Conservation (phyloP, 1,284 basidiomycete genomes). For the Tilletia setariae region DNA sequence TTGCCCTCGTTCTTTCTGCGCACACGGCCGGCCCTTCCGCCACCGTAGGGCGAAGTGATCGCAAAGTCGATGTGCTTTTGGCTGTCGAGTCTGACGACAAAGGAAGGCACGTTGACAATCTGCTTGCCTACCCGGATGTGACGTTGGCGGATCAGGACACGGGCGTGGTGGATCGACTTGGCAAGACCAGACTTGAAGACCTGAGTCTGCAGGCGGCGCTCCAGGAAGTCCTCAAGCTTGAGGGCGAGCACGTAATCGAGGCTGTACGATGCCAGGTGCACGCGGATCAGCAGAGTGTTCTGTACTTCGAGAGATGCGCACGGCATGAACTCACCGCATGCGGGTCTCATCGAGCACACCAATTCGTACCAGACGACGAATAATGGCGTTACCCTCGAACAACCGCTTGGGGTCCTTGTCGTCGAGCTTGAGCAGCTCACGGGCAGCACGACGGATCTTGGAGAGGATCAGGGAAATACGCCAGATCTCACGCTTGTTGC, state of each 20-base stretch:
- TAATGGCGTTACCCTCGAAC: slow-evolving; percentile 98
- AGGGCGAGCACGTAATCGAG: slow-evolving; percentile 92
- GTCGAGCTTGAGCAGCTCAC: slow-evolving; percentile 99
- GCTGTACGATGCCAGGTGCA: slow-evolving; percentile 9
- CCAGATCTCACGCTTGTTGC: slow-evolving; percentile 99
- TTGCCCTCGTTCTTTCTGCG: slow-evolving; percentile 97
- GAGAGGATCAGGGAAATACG: slow-evolving; percentile 91
- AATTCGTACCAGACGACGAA: slow-evolving; percentile 97
- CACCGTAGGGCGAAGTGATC: slow-evolving; percentile 94
- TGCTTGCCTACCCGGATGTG: slow-evolving; percentile 99
- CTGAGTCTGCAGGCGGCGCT: slow-evolving; percentile 97
- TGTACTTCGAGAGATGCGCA: background rate
- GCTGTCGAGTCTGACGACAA: slow-evolving; percentile 73
- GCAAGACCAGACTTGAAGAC: slow-evolving; percentile 99
- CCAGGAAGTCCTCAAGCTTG: slow-evolving; percentile 99
- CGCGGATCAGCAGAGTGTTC: background rate
- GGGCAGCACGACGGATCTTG: slow-evolving; percentile 99
- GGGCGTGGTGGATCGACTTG: slow-evolving; percentile 97
- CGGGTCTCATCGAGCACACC: slow-evolving; percentile 98
- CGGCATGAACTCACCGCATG: slow-evolving; percentile 63
- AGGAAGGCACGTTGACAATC: slow-evolving; percentile 98
- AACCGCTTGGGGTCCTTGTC: slow-evolving; percentile 99
- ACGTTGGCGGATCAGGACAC: slow-evolving; percentile 93
- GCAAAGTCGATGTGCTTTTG: slow-evolving; percentile 93
- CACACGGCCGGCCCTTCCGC: slow-evolving; percentile 92